These are phyloP conservation scores for Eucalyptus camaldulensis DNA, from an alignment of 345 rosid genomes.

Conservation along the genomic window DNA sequence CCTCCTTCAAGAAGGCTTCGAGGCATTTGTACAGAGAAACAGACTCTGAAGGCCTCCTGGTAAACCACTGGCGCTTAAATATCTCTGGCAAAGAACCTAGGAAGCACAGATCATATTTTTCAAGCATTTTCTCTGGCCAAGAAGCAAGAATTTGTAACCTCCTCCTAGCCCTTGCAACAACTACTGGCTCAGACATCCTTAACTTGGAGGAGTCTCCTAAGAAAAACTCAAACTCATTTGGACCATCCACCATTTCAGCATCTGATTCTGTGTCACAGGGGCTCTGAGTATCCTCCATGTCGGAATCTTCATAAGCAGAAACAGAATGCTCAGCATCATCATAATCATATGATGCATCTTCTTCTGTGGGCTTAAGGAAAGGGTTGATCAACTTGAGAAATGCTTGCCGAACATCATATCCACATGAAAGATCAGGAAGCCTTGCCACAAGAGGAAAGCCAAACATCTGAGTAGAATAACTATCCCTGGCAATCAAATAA, in stretches of 20 bases:
- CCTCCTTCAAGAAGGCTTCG: conserved; percentile 65
- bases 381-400: conserved; percentile 38
- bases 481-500: neutral
- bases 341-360: conserved; percentile 7
- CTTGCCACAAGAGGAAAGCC: conserved; percentile 50
- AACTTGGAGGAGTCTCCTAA: neutral
- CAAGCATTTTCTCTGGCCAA: conserved; percentile 37
- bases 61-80: conserved; percentile 25
- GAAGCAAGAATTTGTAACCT: conserved; percentile 13
- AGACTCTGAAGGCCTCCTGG: conserved; percentile 38
- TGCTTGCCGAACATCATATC: conserved; percentile 19
- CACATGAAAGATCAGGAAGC: conserved; percentile 14
- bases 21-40: conserved; percentile 52
- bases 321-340: conserved; percentile 11
- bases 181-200: conserved; percentile 16
- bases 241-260: conserved; percentile 14
- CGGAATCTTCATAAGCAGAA: conserved; percentile 17
- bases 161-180: neutral
- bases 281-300: conserved; percentile 16
- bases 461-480: conserved; percentile 5
- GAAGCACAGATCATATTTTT: conserved; percentile 23
- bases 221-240: conserved; percentile 23
- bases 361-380: conserved; percentile 25
- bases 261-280: conserved; percentile 13
- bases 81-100: conserved; percentile 39